Conservation (phyloP, 345 rosid genomes). For the Mangifera indica region DNA sequence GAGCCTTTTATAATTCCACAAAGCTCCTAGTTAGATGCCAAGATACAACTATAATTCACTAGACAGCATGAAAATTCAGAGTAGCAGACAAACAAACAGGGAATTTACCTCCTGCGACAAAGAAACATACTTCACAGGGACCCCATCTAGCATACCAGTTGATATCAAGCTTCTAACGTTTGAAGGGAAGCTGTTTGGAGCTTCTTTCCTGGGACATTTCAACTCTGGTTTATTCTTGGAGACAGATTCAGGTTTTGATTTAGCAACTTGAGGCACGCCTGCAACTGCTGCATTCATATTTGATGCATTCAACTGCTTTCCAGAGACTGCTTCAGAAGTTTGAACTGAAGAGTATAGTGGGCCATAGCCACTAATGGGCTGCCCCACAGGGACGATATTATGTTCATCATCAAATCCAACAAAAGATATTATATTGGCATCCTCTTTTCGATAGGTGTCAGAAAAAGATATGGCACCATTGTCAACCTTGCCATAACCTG, state of each 20-base stretch:
- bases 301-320: slow-evolving; percentile 42
- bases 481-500: slow-evolving; percentile 38
- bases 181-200: slow-evolving; percentile 89
- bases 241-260: slow-evolving; percentile 46
- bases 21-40: slow-evolving; percentile 57
- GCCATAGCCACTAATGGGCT: slow-evolving; percentile 42
- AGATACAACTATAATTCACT: slow-evolving; percentile 22
- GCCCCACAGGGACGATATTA: slow-evolving; percentile 42
- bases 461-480: slow-evolving; percentile 29
- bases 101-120: slow-evolving; percentile 74
- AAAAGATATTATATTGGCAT: slow-evolving; percentile 57
- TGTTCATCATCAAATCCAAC: slow-evolving; percentile 52
- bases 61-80: slow-evolving; percentile 14
- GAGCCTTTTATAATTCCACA: slow-evolving; percentile 81
- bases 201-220: slow-evolving; percentile 66
- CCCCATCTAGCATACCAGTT: slow-evolving; percentile 92
- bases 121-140: slow-evolving; percentile 80
- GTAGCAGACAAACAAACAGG: slow-evolving; percentile 4
- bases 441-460: slow-evolving; percentile 50
- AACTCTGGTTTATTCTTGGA: slow-evolving; percentile 55
- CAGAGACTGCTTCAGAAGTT: slow-evolving; percentile 38
- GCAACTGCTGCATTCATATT: slow-evolving; percentile 32
- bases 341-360: slow-evolving; percentile 46
- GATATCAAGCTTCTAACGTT: slow-evolving; percentile 89
- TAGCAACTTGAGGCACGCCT: slow-evolving; percentile 32